Conservation (phyloP, 768 basidiomycete species). For the Phaffia australis region DNA sequence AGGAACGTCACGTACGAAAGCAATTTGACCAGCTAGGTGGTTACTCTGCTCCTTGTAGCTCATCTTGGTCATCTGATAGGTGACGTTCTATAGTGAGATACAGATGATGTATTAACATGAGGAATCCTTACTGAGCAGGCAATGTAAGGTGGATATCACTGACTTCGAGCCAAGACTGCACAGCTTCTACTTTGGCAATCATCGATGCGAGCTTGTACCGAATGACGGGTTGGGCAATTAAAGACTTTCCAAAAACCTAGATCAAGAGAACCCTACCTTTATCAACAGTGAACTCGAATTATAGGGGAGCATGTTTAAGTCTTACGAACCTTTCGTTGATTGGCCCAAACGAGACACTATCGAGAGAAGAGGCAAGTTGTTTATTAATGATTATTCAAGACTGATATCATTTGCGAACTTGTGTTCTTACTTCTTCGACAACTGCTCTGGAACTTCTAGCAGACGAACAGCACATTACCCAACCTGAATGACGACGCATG, state of each 20-base stretch:
- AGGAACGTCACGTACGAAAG: too few relatives aligned
- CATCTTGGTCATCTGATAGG: slow-evolving; percentile 82
- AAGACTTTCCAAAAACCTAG: slow-evolving; percentile 69
- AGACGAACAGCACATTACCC: slow-evolving; percentile 25
- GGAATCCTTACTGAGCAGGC: background rate
- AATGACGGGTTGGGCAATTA: slow-evolving; percentile 71
- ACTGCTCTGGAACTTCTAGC: slow-evolving; percentile 14
- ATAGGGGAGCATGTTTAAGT: background rate
- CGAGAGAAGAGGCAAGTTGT: background rate
- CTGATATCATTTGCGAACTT: background rate
- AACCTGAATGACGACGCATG: too few relatives aligned
- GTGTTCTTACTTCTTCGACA: slow-evolving; percentile 16
- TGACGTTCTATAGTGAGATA: slow-evolving; percentile 70
- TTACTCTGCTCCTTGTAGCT: slow-evolving; percentile 32
- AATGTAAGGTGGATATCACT: background rate
- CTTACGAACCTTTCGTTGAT: slow-evolving; percentile 55
- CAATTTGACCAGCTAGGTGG: background rate
- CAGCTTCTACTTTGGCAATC: slow-evolving; percentile 64
- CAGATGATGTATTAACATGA: slow-evolving; percentile 43
- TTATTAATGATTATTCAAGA: background rate
- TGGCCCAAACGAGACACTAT: slow-evolving; percentile 48
- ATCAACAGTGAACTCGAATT: background rate
- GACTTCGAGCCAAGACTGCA: slow-evolving; percentile 21
- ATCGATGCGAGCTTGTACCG: slow-evolving; percentile 76
- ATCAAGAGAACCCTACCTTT: background rate